These are phyloP conservation scores for Endotrypanum monterogeii DNA, from an alignment of 208 protist genomes.

Conservation along the genomic window DNA sequence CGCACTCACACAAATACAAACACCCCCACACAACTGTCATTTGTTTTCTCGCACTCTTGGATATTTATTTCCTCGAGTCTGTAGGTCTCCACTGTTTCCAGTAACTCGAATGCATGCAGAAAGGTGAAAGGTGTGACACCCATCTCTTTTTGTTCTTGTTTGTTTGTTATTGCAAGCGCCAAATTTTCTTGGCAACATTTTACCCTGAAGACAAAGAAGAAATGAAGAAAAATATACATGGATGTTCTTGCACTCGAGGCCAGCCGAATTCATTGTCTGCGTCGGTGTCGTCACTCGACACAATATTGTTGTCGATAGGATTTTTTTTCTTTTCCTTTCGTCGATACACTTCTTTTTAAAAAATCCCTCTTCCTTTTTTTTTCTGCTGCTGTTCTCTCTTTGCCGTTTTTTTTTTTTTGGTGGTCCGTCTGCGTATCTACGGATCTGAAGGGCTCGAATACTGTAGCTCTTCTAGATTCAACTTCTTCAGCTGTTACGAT, in stretches of 20 bases:
- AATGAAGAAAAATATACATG: background rate
- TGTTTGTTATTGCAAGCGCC: background rate
- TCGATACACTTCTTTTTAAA: background rate
- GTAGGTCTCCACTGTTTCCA: background rate
- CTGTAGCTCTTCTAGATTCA: background rate
- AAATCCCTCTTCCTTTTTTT: background rate
- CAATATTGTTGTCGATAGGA: background rate
- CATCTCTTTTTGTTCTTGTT: background rate
- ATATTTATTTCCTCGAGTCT: background rate
- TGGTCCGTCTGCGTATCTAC: background rate
- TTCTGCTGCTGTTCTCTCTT: background rate
- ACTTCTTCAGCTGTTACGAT: background rate
- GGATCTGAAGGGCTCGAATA: background rate
- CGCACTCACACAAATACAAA: background rate
- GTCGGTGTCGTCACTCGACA: background rate
- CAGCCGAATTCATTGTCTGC: background rate
- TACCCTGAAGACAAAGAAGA: no score
- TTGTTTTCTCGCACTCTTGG: background rate
- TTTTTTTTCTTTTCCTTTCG: constrained; percentile 16
- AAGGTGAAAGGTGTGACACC: background rate
- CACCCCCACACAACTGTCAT: background rate
- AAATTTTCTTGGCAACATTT: background rate
- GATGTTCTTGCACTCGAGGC: background rate
- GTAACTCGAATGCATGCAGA: background rate
- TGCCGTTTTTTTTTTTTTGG: background rate